Conservation (phyloP, 257 asterid genomes). For the Capsicum baccatum region DNA sequence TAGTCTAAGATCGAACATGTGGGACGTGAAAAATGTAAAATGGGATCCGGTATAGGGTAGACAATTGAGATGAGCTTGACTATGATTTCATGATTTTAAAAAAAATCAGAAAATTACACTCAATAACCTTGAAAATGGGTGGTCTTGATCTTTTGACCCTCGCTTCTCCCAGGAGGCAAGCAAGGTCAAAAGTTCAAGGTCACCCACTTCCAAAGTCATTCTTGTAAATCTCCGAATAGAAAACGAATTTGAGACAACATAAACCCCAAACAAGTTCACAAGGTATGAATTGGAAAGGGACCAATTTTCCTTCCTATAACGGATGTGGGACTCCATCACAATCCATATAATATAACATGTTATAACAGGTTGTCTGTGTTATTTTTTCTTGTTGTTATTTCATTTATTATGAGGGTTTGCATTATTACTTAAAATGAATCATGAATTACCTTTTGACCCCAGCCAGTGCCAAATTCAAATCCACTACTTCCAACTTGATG, state of each 20-base stretch:
- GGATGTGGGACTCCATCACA: background rate
- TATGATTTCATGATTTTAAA: too few species aligned
- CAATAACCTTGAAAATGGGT: background rate
- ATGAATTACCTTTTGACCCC: conserved; percentile 43
- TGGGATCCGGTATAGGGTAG: background rate
- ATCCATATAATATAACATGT: background rate
- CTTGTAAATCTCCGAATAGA: background rate
- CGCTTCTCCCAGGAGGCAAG: background rate
- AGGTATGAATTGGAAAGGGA: background rate
- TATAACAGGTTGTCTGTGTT: background rate
- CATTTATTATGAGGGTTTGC: background rate
- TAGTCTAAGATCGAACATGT: background rate
- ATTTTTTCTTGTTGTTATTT: background rate
- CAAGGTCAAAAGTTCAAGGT: background rate
- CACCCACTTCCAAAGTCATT: background rate
- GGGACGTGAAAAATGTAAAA: too few species aligned
- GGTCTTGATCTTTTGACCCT: background rate
- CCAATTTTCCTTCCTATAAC: background rate
- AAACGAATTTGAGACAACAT: background rate
- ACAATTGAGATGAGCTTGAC: background rate
- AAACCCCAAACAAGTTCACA: background rate
- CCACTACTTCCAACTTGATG: conserved; percentile 37
- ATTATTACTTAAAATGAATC: too few species aligned
- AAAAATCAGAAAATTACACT: too few species aligned
- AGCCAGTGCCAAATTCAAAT: conserved; percentile 37